Percentiles rank a stretch among this genome's conserved stretches.
phyloP scores from a whole-genome alignment of 192 early-diverging fungal genomes.

The Kickxella alabastrina region DNA sequence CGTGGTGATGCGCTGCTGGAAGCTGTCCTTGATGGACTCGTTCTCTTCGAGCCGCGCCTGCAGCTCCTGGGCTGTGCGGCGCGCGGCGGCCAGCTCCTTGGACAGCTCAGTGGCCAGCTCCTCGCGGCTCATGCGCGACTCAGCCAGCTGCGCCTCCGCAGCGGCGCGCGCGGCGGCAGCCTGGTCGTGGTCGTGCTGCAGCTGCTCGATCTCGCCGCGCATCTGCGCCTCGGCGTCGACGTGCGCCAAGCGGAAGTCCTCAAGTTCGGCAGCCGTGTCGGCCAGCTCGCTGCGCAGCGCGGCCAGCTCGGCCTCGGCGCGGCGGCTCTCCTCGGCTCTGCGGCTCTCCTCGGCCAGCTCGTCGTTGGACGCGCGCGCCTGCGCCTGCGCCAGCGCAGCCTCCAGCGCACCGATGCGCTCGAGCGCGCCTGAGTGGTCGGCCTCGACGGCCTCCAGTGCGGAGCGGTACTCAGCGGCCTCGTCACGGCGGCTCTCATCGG shows the following conservation, averaged over 20 bases:
- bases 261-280: constrained; percentile 48
- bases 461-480: constrained; percentile 14
- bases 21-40: constrained; percentile 50
- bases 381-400: constrained; percentile 30
- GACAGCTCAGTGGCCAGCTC: constrained; percentile 17
- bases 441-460: constrained; percentile 53
- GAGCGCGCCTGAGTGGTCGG: constrained; percentile 54
- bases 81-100: constrained; percentile 25
- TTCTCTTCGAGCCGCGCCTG: constrained; percentile 65
- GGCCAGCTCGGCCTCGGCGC: constrained; percentile 57
- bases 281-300: constrained; percentile 54
- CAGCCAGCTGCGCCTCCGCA: constrained; percentile 28
- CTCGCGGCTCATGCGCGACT: constrained; percentile 28
- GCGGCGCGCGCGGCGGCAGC: constrained; percentile 16
- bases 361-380: constrained; percentile 51
- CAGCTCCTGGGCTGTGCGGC: constrained; percentile 57
- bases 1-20: constrained; percentile 52
- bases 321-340: constrained; percentile 55
- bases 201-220: constrained; percentile 53
- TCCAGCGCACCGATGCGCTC: constrained; percentile 59
- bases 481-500: constrained; percentile 14
- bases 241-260: constrained; percentile 52
- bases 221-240: constrained; percentile 46
- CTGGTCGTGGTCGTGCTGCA: constrained; percentile 46
- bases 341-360: constrained; percentile 61